A percentile compares a stretch with the other conserved stretches of the same genome.
Conservation (phyloP, 2,329 filamentous ascomycete species). For the Monosporascus sp. region DNA sequence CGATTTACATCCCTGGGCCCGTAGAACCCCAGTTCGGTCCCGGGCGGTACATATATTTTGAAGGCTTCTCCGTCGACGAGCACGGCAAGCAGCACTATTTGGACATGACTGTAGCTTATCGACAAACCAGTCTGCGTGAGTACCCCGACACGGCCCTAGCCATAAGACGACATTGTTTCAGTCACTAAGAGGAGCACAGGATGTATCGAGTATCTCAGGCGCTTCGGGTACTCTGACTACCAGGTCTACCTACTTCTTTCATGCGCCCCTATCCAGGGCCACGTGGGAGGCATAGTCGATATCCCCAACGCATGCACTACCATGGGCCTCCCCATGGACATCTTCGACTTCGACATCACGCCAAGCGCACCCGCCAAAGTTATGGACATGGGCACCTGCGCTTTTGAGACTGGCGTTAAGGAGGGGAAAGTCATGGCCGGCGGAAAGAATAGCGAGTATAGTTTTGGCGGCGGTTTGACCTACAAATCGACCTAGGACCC, state of each 20-base stretch:
- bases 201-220: slow-evolving; percentile 72
- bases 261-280: slow-evolving; percentile 81
- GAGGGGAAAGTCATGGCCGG: slow-evolving; percentile 39
- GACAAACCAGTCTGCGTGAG: slow-evolving; percentile 66
- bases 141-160: slow-evolving; percentile 3
- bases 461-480: slow-evolving; percentile 47
- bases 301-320: slow-evolving; percentile 91
- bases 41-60: slow-evolving; percentile 75
- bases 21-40: slow-evolving; percentile 86
- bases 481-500: slow-evolving; percentile 28
- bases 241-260: slow-evolving; percentile 83
- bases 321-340: slow-evolving; percentile 82
- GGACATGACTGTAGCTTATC: slow-evolving; percentile 80
- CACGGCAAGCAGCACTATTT: slow-evolving; percentile 85
- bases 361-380: slow-evolving; percentile 50
- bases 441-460: slow-evolving; percentile 41
- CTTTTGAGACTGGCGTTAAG: slow-evolving; percentile 48
- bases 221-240: slow-evolving; percentile 67
- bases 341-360: slow-evolving; percentile 89
- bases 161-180: neutral
- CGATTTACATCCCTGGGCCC: slow-evolving; percentile 80
- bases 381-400: slow-evolving; percentile 66
- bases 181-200: slow-evolving; percentile 29
- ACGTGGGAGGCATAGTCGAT: slow-evolving; percentile 84
- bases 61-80: slow-evolving; percentile 87